Evolutionary conservation across 345 rosid species (phyloP).

Genomic region (Murraya paniculata): DNA sequence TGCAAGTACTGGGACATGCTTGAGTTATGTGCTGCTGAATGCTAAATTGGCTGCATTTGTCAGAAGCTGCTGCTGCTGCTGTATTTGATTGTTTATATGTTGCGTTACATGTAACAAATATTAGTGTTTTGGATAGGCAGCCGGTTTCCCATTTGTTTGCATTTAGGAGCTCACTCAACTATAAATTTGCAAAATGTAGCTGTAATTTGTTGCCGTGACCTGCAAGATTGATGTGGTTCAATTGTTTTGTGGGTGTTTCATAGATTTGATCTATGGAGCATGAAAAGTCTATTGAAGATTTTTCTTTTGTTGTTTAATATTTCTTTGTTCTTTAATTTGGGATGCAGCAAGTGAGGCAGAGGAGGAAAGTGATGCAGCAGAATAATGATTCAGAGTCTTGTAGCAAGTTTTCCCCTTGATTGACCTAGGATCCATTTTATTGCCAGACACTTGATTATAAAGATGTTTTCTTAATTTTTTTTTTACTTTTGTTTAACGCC

Average conservation of each 20-base stretch:
- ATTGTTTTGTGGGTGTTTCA: neutral
- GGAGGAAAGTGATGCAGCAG: slow-evolving; percentile 15
- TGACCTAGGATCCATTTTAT: neutral
- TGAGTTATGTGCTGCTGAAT: neutral
- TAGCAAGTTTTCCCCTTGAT: neutral
- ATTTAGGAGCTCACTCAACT: neutral
- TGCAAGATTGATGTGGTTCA: neutral
- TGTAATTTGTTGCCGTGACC: neutral
- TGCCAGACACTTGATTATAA: neutral
- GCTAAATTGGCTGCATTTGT: neutral
- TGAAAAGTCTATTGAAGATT: neutral
- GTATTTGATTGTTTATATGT: neutral
- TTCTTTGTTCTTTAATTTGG: neutral
- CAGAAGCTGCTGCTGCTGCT: neutral
- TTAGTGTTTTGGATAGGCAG: neutral
- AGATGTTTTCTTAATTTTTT: neutral
- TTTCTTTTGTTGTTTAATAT: neutral
- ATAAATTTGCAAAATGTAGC: neutral
- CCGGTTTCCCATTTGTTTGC: neutral
- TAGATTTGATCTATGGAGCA: slow-evolving; percentile 2
- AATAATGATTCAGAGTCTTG: slow-evolving; percentile 13
- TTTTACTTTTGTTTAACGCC: neutral
- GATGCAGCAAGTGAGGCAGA: slow-evolving; percentile 19
- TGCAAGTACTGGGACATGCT: neutral
- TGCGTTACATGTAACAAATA: neutral